Percentiles rank a stretch among this genome's conserved stretches.
Evolutionary conservation across 164 flowering plant genomes (phyloP).

Genomic region (Santalum album): DNA sequence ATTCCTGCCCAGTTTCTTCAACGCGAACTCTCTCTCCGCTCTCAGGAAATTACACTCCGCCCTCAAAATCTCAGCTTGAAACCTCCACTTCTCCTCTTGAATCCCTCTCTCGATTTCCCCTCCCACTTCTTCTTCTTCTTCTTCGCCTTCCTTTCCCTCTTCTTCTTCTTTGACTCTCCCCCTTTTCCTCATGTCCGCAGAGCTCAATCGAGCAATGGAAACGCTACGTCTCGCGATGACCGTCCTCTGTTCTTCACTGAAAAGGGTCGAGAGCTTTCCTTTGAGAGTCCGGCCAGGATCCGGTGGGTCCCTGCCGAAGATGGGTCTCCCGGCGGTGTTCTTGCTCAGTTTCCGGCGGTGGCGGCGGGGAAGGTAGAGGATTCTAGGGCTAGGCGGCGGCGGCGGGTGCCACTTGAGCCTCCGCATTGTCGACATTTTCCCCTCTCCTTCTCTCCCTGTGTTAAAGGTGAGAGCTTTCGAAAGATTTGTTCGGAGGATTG

Average conservation of each 20-base stretch:
- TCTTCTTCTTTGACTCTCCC: constrained; percentile 29
- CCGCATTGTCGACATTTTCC: constrained; percentile 25
- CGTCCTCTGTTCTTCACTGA: constrained; percentile 53
- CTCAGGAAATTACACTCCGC: constrained; percentile 81
- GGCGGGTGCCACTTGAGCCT: constrained; percentile 52
- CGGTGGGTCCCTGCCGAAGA: background rate
- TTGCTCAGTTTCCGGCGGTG: constrained; percentile 29
- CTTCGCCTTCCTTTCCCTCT: constrained; percentile 8
- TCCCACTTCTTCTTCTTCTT: background rate
- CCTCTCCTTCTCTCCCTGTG: constrained; percentile 8
- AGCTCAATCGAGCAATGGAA: constrained; percentile 31
- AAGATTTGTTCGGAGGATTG: no score
- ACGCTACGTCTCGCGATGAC: no score
- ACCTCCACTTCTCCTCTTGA: constrained; percentile 51
- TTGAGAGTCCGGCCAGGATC: constrained; percentile 7
- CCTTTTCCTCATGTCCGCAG: constrained; percentile 23
- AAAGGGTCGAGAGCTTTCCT: constrained; percentile 46
- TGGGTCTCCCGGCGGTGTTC: constrained; percentile 6
- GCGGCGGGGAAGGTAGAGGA: constrained; percentile 53
- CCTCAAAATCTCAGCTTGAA: constrained; percentile 78
- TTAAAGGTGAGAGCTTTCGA: no score
- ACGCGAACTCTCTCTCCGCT: constrained; percentile 63
- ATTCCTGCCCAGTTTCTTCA: constrained; percentile 55
- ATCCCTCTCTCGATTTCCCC: constrained; percentile 10
- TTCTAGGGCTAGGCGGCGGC: constrained; percentile 46